Evolutionary conservation across 306 rosid genomes (phyloP).

Genomic region (Inga leiocalycina): DNA sequence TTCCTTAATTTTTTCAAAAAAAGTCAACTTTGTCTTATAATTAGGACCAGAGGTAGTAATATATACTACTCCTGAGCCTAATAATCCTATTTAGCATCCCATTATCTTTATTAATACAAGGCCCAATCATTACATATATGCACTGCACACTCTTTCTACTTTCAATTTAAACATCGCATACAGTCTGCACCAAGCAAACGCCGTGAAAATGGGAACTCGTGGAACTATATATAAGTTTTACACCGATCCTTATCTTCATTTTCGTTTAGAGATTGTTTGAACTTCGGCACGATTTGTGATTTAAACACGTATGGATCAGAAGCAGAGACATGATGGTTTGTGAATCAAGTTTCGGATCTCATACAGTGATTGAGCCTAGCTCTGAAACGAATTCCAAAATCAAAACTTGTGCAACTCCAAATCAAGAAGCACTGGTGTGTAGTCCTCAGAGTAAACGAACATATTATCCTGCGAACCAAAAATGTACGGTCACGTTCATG

Average conservation of each 20-base stretch:
- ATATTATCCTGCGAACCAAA: neutral
- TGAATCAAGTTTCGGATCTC: neutral
- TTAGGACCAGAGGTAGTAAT: too few relatives aligned
- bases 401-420: neutral
- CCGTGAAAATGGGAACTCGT: neutral
- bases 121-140: neutral
- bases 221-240: neutral
- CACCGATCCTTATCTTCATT: neutral
- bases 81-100: too few relatives aligned
- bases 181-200: neutral
- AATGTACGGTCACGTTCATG: neutral
- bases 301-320: neutral
- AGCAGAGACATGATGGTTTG: neutral
- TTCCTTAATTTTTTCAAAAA: too few relatives aligned
- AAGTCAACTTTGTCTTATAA: too few relatives aligned
- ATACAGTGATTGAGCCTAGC: neutral
- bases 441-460: neutral
- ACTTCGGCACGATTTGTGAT: neutral
- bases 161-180: neutral
- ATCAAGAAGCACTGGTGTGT: neutral
- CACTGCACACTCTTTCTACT: neutral
- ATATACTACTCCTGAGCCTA: neutral
- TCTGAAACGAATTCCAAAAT: neutral
- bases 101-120: neutral
- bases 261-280: neutral